Evolutionary conservation across 2,329 filamentous ascomycete genomes (phyloP).

Genomic region (Neospermospora avenae): DNA sequence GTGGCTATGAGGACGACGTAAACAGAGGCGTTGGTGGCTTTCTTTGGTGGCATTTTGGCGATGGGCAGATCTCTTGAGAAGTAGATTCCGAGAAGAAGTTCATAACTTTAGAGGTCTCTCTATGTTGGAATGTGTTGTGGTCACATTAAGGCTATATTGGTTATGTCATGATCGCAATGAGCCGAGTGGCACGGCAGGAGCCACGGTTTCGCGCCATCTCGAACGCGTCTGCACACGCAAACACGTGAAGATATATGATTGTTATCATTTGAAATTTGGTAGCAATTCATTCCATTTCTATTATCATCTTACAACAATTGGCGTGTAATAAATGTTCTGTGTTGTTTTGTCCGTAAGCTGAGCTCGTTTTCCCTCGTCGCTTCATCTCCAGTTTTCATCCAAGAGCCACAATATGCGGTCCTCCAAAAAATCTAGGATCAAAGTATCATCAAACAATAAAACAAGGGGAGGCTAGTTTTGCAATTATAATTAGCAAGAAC

Average conservation of each 20-base stretch:
- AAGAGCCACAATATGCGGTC: too few species aligned
- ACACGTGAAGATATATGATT: background rate
- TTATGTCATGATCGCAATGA: background rate
- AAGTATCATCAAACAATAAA: too few species aligned
- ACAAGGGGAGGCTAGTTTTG: too few species aligned
- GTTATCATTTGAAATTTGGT: too few species aligned
- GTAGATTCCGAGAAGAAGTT: background rate
- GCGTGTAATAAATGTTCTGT: too few species aligned
- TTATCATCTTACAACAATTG: background rate
- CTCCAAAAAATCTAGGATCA: too few species aligned
- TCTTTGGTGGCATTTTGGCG: slow-evolving; percentile 22
- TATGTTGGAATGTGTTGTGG: background rate
- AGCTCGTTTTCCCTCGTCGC: too few species aligned
- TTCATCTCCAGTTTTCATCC: too few species aligned
- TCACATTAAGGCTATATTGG: background rate
- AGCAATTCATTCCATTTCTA: background rate
- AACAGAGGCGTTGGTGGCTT: slow-evolving; percentile 9
- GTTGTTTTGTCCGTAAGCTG: too few species aligned
- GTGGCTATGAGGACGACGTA: slow-evolving; percentile 11
- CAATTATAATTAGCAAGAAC: too few species aligned
- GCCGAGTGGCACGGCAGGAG: background rate
- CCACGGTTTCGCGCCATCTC: background rate
- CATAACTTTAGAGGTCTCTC: background rate
- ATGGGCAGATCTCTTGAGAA: background rate
- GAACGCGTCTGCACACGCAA: background rate